Conservation (phyloP, 106 monocot genomes). For the Dendrobium huoshanense region DNA sequence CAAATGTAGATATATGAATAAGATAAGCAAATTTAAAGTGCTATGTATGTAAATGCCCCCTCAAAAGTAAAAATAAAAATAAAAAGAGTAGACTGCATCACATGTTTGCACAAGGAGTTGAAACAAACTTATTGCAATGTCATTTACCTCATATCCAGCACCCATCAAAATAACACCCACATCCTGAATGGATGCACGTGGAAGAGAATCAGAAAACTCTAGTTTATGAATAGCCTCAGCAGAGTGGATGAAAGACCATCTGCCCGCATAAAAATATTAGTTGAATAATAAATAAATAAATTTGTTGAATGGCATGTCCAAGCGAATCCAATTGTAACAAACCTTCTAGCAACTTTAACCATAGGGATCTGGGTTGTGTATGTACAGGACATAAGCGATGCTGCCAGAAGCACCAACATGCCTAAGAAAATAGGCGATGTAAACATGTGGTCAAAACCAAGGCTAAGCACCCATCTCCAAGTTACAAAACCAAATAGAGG, state of each 20-base stretch:
- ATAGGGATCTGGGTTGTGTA: slow-evolving; percentile 92
- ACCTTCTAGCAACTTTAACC: slow-evolving; percentile 89
- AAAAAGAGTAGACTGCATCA: too few relatives aligned
- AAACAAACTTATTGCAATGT: background rate
- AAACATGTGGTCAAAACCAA: slow-evolving; percentile 98
- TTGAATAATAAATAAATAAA: background rate
- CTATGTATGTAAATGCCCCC: too few relatives aligned
- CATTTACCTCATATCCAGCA: slow-evolving; percentile 75
- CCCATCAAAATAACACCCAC: slow-evolving; percentile 87
- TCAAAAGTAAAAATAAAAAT: too few relatives aligned
- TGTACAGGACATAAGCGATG: slow-evolving; percentile 98
- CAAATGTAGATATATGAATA: too few relatives aligned
- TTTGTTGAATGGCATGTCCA: background rate
- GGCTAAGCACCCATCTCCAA: slow-evolving; percentile 82
- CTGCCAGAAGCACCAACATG: slow-evolving; percentile 74
- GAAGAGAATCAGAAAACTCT: slow-evolving; percentile 77
- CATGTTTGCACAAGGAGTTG: background rate
- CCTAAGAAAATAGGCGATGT: slow-evolving; percentile 85
- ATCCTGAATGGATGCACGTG: slow-evolving; percentile 80
- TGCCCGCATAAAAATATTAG: slow-evolving; percentile 19
- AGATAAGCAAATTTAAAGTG: too few relatives aligned
- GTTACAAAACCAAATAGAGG: slow-evolving; percentile 62
- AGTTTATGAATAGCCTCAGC: slow-evolving; percentile 62
- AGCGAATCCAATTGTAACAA: background rate
- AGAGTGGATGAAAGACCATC: slow-evolving; percentile 90